Base-by-base conservation (phyloP, 441 rosid species). In the Omphalea diandra region DNA sequence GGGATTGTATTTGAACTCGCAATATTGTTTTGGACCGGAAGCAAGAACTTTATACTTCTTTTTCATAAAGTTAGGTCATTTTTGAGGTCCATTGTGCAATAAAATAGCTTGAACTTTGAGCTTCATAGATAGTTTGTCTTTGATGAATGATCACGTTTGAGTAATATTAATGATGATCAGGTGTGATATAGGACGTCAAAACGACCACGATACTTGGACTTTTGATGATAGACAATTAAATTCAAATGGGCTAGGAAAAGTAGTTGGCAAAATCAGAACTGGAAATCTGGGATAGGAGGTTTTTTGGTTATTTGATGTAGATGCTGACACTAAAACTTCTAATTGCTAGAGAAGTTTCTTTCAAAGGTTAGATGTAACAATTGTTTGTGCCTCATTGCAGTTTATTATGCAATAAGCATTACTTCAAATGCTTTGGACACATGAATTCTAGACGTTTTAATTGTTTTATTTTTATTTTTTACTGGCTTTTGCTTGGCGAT, bases 1-100 rank as follows among this genome's bases (percentile, higher is more conserved):
- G 56, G 27, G 33, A 9, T 27, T 63, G 38, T 22, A 53, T 27
- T 53, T 65, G 68, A 65, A 40, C 40, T 18, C n/a, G n/a, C n/a
- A n/a, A n/a, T n/a, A n/a, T n/a, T n/a, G n/a, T n/a, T n/a, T n/a
- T n/a, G n/a, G n/a, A n/a, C n/a, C n/a, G n/a, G n/a, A n/a, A n/a
- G n/a, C n/a, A n/a, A n/a, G n/a, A n/a, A n/a, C n/a, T n/a, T n/a
- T n/a, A n/a, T n/a, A n/a, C n/a, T n/a, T n/a, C n/a, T n/a, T n/a
- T n/a, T n/a, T n/a, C n/a, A n/a, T n/a, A n/a, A n/a, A n/a, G n/a
- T n/a, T n/a, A n/a, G n/a, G n/a, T n/a, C n/a, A n/a, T n/a, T n/a
- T n/a, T n/a, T n/a, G n/a, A n/a, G n/a, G n/a, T n/a, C n/a, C n/a
- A n/a, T n/a, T n/a, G n/a, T n/a, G n/a, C 7, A n/a, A 0, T 44